Base-by-base conservation (phyloP, 345 rosid species). In the Iberis pinnata region DNA sequence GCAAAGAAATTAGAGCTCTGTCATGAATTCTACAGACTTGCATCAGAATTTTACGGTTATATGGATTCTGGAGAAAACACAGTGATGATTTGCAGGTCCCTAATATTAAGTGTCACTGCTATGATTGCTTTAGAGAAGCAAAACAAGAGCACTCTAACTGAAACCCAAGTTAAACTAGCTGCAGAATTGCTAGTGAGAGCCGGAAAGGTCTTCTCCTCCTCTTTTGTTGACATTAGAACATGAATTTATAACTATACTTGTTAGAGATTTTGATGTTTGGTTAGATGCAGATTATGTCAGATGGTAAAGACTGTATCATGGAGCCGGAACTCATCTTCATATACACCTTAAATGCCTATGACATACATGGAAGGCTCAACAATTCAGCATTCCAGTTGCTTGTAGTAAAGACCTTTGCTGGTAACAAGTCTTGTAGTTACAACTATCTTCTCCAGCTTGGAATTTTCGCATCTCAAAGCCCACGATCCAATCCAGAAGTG, bases 361-460 rank as follows among this genome's bases (percentile, higher is more conserved):
- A 85, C 41, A 77, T 85, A 48, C 72, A 84, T 29, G 90, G 93
- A 18, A 74, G 90, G 73, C 67, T 76, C 49, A 75, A 77, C 48
- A 66, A 80, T 49, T 29, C 58, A 18, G 79, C 74, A 50, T 57
- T 78, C 47, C 95, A 81, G 49, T 65, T 66, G 49, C 75, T 52
- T 47, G 63, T 83, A 16, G 89, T 92, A 15, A 80, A 80, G 73
- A 77, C 56, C 7, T 92, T 76, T 62, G 88, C 83, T 15, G 58
- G 78, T 63, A 80, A 88, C 43, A 88, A 81, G 74, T 79, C 82
- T 27, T 78, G 93, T 74, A 77, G 66, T 45, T 69, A 88, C 44
- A 56, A 69, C 41, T 54, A 80, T 56, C 97, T 88, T 63, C 93
- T 81, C 52, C 88, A 81, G 65, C 71, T 88, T 10, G 95, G 95